Conservation (phyloP, 2,329 filamentous ascomycete species). For the Pestalotiopsis sp. region DNA sequence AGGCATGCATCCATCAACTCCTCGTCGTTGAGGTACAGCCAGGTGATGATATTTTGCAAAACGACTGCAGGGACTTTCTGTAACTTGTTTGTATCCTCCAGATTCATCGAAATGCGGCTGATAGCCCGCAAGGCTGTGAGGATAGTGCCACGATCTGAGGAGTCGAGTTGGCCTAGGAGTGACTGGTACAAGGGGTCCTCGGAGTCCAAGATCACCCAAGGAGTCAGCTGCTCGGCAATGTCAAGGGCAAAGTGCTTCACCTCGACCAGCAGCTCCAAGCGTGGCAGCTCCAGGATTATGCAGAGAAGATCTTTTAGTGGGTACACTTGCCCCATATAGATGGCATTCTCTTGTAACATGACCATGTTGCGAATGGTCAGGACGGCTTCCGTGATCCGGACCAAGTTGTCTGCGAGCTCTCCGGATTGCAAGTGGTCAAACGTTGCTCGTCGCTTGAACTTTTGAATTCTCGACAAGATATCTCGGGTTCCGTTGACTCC, state of each 20-base stretch:
- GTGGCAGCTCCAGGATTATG: conserved; percentile 78
- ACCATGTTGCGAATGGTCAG: conserved; percentile 95
- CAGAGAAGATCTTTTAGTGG: conserved; percentile 81
- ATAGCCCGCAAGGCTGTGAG: conserved; percentile 80
- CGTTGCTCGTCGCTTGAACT: conserved; percentile 61
- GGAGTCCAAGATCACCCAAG: conserved; percentile 72
- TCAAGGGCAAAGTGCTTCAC: conserved; percentile 90
- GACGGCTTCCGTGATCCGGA: conserved; percentile 82
- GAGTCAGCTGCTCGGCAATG: conserved; percentile 87
- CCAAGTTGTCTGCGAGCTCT: conserved; percentile 70
- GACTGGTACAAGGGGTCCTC: conserved; percentile 80
- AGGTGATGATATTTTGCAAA: conserved; percentile 71
- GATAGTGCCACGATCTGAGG: conserved; percentile 79
- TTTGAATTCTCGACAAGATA: conserved; percentile 71
- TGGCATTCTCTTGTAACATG: conserved; percentile 86
- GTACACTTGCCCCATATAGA: conserved; percentile 75
- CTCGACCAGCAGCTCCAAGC: conserved; percentile 73
- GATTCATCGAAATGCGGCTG: conserved; percentile 84
- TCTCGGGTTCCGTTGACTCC: conserved; percentile 70
- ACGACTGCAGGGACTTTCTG: conserved; percentile 67
- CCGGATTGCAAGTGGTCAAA: conserved; percentile 74
- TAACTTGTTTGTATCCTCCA: conserved; percentile 78
- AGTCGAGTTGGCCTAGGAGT: conserved; percentile 66
- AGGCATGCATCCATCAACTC: conserved; percentile 86
- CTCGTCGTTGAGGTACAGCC: conserved; percentile 83